phyloP scores from a whole-genome alignment of 495 filamentous ascomycete genomes.

The Neurospora discreta region DNA sequence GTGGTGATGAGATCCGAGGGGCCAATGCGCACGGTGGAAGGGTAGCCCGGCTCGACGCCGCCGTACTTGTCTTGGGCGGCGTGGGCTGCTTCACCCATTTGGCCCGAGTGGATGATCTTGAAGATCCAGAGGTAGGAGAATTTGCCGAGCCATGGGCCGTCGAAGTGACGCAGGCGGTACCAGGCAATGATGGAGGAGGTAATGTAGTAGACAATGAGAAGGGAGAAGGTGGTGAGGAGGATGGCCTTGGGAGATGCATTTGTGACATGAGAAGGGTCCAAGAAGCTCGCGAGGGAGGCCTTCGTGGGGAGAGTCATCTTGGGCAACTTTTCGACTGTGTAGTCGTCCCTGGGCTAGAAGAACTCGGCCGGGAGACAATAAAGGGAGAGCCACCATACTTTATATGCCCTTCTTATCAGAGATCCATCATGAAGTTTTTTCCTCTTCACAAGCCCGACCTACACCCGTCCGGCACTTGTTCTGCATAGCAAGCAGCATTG shows the following conservation, averaged over 20 bases:
- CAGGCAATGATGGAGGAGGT: constrained; percentile 4
- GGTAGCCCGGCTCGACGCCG: constrained; percentile 19
- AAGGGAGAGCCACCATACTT: background rate
- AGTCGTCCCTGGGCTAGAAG: background rate
- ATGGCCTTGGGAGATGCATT: background rate
- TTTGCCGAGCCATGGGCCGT: constrained; percentile 11
- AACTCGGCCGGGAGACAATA: background rate
- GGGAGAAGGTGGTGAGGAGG: background rate
- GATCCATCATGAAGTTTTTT: background rate
- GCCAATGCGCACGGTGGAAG: constrained; percentile 36
- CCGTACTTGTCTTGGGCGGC: constrained; percentile 18
- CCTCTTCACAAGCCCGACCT: background rate
- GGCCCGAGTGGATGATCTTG: constrained; percentile 4
- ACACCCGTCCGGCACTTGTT: background rate
- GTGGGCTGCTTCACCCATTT: constrained; percentile 1
- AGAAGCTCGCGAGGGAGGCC: background rate
- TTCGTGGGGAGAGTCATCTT: background rate
- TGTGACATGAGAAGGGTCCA: background rate
- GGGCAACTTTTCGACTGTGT: background rate
- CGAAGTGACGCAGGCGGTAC: constrained; percentile 13
- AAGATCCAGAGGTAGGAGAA: constrained; percentile 15
- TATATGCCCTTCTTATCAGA: background rate
- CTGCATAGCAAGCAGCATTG: background rate
- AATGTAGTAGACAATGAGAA: constrained; percentile 5
- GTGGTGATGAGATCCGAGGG: constrained; percentile 38